Percentiles rank a stretch among this genome's conserved stretches.
phyloP scores from a whole-genome alignment of 306 rosid genomes.

The Trifolium dubium region DNA sequence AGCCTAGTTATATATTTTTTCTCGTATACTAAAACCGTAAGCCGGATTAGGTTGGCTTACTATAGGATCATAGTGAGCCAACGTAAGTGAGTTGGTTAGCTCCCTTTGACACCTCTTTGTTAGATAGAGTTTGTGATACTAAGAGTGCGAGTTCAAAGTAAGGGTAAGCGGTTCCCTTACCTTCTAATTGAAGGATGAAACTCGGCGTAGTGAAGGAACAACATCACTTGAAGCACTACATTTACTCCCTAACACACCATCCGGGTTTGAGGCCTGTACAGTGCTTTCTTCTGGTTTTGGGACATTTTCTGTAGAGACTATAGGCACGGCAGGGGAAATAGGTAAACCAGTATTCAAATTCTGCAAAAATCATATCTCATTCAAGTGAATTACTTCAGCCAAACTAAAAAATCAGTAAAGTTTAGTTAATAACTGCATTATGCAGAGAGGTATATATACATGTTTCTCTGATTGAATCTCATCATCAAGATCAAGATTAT shows the following conservation, averaged over 20 bases:
- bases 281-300: constrained; percentile 30
- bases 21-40: too few species aligned
- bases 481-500: constrained; percentile 46
- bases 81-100: background rate
- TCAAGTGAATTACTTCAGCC: constrained; percentile 11
- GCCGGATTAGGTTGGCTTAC: too few species aligned
- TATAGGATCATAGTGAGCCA: background rate
- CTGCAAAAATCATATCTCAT: constrained; percentile 47
- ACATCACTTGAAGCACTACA: constrained; percentile 35
- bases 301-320: constrained; percentile 34
- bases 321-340: constrained; percentile 31
- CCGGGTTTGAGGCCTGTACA: constrained; percentile 29
- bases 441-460: constrained; percentile 49
- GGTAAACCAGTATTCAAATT: constrained; percentile 46
- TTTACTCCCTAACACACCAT: constrained; percentile 30
- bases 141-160: constrained; percentile 2
- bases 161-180: constrained; percentile 21
- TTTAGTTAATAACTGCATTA: constrained; percentile 9
- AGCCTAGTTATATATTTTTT: background rate
- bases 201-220: constrained; percentile 54
- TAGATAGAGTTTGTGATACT: too few species aligned
- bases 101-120: too few species aligned
- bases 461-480: constrained; percentile 41
- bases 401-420: background rate
- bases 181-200: constrained; percentile 46